A percentile compares a stretch with the other conserved stretches of the same genome.
phyloP scores from a whole-genome alignment of 768 basidiomycete species.

The Boletus tomentosulus region DNA sequence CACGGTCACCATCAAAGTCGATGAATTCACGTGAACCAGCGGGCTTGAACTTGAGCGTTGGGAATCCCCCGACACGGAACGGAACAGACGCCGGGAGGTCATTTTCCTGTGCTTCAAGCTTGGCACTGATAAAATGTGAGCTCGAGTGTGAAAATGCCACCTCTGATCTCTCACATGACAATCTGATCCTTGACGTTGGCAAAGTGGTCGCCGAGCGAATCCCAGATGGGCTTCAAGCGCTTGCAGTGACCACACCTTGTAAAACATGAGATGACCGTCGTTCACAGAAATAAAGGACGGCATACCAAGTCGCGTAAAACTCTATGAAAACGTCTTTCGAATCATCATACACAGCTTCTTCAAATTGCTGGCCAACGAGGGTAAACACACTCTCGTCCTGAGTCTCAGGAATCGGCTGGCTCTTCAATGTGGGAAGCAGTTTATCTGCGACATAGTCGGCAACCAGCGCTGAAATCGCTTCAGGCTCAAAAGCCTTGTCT shows the following conservation, averaged over 20 bases:
- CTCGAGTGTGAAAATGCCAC: background rate
- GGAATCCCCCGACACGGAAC: constrained; percentile 88
- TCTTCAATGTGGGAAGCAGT: constrained; percentile 83
- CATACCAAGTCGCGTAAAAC: constrained; percentile 95
- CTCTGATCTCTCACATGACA: constrained; percentile 57
- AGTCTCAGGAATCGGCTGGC: constrained; percentile 74
- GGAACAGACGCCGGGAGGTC: constrained; percentile 85
- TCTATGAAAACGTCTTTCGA: constrained; percentile 94
- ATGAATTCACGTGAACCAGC: constrained; percentile 85
- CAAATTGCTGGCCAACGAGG: constrained; percentile 87
- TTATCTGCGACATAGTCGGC: constrained; percentile 65
- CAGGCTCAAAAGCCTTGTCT: constrained; percentile 52
- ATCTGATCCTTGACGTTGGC: constrained; percentile 68
- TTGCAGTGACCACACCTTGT: constrained; percentile 92
- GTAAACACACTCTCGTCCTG: constrained; percentile 82
- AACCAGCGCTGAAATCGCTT: constrained; percentile 56
- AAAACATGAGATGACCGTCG: background rate
- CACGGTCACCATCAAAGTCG: constrained; percentile 91
- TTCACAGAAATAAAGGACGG: constrained; percentile 9
- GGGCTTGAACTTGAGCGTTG: constrained; percentile 94
- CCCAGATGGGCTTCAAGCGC: constrained; percentile 93
- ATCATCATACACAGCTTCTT: constrained; percentile 80
- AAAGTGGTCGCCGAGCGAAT: constrained; percentile 83
- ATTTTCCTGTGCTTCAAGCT: constrained; percentile 96
- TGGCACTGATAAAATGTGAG: constrained; percentile 54